Evolutionary conservation across 495 filamentous ascomycete species (phyloP).

Genomic region (Penicillium steckii): DNA sequence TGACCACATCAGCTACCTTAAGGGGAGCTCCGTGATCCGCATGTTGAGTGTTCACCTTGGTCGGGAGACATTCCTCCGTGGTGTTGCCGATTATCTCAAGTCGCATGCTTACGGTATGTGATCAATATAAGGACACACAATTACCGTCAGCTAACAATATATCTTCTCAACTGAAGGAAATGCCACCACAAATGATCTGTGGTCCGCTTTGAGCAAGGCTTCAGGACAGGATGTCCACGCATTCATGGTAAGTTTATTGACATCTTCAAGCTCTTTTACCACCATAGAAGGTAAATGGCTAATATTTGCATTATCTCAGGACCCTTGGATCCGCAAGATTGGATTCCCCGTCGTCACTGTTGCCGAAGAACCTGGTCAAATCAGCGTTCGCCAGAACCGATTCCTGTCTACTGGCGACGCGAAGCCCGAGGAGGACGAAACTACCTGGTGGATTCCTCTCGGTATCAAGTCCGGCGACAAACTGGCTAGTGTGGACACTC

Average conservation of each 20-base stretch:
- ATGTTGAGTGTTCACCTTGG: constrained; percentile 90
- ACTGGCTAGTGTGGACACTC: constrained; percentile 31
- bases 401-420: constrained; percentile 91
- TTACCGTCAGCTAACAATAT: background rate
- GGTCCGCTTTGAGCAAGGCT: constrained; percentile 84
- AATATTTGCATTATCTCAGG: no score
- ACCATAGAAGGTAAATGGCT: no score
- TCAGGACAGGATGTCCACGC: constrained; percentile 82
- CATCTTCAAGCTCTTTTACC: background rate
- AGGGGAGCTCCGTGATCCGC: constrained; percentile 91
- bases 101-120: constrained; percentile 68
- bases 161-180: constrained; percentile 53
- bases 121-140: background rate
- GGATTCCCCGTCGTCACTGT: constrained; percentile 90
- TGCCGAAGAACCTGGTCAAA: constrained; percentile 76
- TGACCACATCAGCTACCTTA: constrained; percentile 91
- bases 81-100: constrained; percentile 86
- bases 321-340: constrained; percentile 89
- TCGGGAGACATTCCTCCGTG: constrained; percentile 79
- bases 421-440: constrained; percentile 85
- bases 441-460: constrained; percentile 95
- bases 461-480: constrained; percentile 61
- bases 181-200: constrained; percentile 89
- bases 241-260: constrained; percentile 65
- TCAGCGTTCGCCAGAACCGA: constrained; percentile 77